Percentiles rank a stretch among this genome's conserved stretches.
Conservation (phyloP, 73 alveolate species). For the Effrenium voratum region DNA sequence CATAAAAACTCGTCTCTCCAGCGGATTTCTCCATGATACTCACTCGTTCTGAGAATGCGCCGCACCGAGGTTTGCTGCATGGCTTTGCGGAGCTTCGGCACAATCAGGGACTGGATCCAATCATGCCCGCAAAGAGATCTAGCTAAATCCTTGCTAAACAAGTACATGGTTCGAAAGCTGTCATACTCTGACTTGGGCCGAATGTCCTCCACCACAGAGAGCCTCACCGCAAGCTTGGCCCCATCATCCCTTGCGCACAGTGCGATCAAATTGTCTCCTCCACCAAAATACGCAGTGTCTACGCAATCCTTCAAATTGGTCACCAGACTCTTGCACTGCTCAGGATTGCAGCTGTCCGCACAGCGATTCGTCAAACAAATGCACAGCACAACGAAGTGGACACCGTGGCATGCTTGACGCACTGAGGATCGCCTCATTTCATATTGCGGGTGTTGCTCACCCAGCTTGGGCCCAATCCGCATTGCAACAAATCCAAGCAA, state of each 20-base stretch:
- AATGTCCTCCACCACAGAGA: slow-evolving; percentile 46
- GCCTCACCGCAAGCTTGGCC: slow-evolving; percentile 37
- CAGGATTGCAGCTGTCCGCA: not conserved
- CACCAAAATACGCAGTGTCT: not conserved
- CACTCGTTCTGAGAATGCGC: not conserved
- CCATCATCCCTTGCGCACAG: slow-evolving; percentile 1
- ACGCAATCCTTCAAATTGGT: not conserved
- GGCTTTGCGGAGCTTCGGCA: slow-evolving; percentile 22
- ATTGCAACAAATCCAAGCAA: no score
- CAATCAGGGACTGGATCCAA: not conserved
- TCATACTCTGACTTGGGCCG: not conserved
- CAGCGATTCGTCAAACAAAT: no score
- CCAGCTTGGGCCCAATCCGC: no score
- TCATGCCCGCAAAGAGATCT: slow-evolving; percentile 12
- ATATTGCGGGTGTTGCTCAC: no score
- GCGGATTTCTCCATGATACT: slow-evolving; percentile 4
- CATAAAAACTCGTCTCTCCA: slow-evolving; percentile 48
- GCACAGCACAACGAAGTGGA: no score
- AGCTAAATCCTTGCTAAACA: not conserved
- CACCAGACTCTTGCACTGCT: not conserved
- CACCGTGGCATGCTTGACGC: no score
- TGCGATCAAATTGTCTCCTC: slow-evolving; percentile 28
- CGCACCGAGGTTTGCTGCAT: not conserved
- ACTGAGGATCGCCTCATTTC: no score
- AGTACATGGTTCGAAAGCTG: not conserved